Evolutionary conservation across 768 basidiomycete species (phyloP).

Genomic region (Sistotremastrum suecicum): DNA sequence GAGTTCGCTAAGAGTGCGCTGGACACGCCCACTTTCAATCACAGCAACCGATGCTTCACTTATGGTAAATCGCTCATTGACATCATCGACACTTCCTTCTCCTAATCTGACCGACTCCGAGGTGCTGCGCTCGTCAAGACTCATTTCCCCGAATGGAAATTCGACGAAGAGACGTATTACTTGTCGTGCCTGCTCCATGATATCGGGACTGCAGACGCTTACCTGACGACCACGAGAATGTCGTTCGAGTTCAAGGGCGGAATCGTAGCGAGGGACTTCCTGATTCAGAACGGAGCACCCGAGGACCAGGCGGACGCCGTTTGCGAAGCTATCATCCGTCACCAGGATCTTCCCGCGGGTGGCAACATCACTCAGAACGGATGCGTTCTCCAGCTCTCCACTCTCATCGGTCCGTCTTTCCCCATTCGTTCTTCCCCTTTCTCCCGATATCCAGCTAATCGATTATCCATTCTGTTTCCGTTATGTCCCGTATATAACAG

Average conservation of each 20-base stretch:
- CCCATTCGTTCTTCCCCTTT: background rate
- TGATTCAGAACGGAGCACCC: conserved; percentile 25
- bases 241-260: conserved; percentile 44
- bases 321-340: conserved; percentile 35
- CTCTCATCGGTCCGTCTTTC: conserved; percentile 27
- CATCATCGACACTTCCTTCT: background rate
- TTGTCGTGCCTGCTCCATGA: conserved; percentile 38
- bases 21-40: conserved; percentile 31
- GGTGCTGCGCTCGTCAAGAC: conserved; percentile 32
- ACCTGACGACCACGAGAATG: conserved; percentile 36
- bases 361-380: conserved; percentile 38
- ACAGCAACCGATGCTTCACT: conserved; percentile 34
- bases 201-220: conserved; percentile 34
- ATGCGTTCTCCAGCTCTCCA: conserved; percentile 34
- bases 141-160: conserved; percentile 34
- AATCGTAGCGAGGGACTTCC: conserved; percentile 35
- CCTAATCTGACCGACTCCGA: conserved; percentile 8
- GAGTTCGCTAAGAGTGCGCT: conserved; percentile 31
- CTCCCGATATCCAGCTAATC: conserved; percentile 19
- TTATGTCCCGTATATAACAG: background rate
- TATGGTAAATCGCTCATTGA: conserved; percentile 23
- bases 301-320: conserved; percentile 39
- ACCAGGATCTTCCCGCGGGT: conserved; percentile 33
- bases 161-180: conserved; percentile 35
- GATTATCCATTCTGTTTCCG: background rate